These are phyloP conservation scores for Teratosphaeria nubilosa DNA, from an alignment of 2,329 filamentous ascomycete species.

Conservation along the genomic window DNA sequence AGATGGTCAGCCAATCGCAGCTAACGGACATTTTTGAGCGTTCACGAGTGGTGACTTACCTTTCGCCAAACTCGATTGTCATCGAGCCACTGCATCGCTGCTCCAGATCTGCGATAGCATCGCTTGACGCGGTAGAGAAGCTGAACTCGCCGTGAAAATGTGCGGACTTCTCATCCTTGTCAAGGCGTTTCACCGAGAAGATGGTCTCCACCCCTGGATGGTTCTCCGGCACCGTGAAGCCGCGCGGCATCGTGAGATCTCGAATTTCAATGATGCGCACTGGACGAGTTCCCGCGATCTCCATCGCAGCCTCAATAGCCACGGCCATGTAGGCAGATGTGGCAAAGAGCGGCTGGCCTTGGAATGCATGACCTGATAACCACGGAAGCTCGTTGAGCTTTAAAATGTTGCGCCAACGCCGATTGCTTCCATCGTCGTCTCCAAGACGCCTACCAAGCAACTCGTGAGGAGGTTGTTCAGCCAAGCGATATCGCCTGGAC, in stretches of 20 bases:
- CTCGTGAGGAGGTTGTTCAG: neutral
- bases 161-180: no score
- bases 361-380: neutral
- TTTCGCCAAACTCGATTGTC: no score
- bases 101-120: no score
- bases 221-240: neutral
- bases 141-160: no score
- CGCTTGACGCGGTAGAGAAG: no score
- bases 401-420: neutral
- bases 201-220: no score
- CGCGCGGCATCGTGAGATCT: neutral
- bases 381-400: neutral
- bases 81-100: no score
- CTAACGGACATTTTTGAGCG: no score
- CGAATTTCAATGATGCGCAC: neutral
- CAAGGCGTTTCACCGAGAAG: no score
- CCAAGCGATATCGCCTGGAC: neutral
- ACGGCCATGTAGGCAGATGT: neutral
- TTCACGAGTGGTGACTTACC: no score
- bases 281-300: neutral
- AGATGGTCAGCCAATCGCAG: no score
- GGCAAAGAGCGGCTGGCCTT: neutral
- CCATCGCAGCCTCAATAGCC: neutral
- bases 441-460: neutral
- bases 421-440: neutral